A percentile compares a stretch with the other conserved stretches of the same genome.
These are phyloP conservation scores for bread wheat (Triticum aestivum) DNA, from an alignment of 176 grass and related monocot species.

Conservation along the genomic window DNA sequence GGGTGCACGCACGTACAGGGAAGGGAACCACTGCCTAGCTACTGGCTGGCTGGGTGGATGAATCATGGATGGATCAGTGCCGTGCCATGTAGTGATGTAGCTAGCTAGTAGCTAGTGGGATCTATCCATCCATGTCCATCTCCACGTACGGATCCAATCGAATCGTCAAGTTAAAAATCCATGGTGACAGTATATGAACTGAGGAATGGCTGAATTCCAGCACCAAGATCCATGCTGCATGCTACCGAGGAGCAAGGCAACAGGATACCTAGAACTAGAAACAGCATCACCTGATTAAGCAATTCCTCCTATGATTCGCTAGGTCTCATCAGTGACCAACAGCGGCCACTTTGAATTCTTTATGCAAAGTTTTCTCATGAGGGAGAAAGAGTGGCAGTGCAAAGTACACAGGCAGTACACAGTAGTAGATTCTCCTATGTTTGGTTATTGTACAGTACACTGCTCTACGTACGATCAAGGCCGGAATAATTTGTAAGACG, in stretches of 20 bases:
- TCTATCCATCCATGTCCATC: conserved; percentile 16
- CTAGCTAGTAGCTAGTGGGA: conserved; percentile 20
- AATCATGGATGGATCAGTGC: not conserved
- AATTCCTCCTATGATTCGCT: not conserved
- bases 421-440: not conserved
- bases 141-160: not conserved
- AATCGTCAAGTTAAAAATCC: not conserved
- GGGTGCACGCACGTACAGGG: conserved; percentile 29
- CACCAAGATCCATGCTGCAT: not conserved
- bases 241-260: not conserved
- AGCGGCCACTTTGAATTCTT: not conserved
- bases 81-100: not conserved
- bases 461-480: not conserved
- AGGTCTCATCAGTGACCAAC: not conserved
- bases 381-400: not conserved
- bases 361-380: not conserved
- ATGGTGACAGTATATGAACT: not conserved
- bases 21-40: not conserved
- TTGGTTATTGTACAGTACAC: not conserved
- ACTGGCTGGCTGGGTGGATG: not conserved
- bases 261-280: not conserved
- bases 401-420: not conserved
- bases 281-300: not conserved
- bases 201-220: not conserved
- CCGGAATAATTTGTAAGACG: not conserved